Evolutionary conservation across 139 green algal genomes (phyloP).

Genomic region (Zygnema cylindricum): DNA sequence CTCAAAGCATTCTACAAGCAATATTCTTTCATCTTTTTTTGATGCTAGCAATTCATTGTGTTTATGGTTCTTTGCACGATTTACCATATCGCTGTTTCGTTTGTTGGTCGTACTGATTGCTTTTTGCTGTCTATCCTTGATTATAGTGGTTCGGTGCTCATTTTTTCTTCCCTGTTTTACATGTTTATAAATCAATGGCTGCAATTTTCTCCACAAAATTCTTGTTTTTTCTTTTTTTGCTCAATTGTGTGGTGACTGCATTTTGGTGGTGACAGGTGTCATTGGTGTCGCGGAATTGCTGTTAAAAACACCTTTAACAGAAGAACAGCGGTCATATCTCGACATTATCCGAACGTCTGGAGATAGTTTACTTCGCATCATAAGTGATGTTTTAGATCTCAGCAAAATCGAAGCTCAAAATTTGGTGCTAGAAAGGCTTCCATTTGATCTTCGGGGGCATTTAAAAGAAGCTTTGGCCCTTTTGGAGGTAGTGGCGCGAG

Average conservation of each 20-base stretch:
- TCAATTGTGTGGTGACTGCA: background rate
- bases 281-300: slow-evolving; percentile 72
- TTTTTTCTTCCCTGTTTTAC: too few relatives aligned
- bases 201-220: background rate
- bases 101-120: too few relatives aligned
- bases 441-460: slow-evolving; percentile 18
- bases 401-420: slow-evolving; percentile 50
- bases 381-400: slow-evolving; percentile 44
- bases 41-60: too few relatives aligned
- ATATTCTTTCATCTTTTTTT: too few relatives aligned
- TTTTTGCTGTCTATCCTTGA: too few relatives aligned
- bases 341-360: slow-evolving; percentile 56
- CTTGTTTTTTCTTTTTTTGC: background rate
- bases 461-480: slow-evolving; percentile 39
- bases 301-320: slow-evolving; percentile 64
- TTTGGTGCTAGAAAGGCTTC: slow-evolving; percentile 31
- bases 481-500: slow-evolving; percentile 38
- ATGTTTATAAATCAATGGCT: too few relatives aligned
- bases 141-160: too few relatives aligned
- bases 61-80: too few relatives aligned
- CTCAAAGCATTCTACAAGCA: too few relatives aligned
- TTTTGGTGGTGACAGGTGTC: slow-evolving; percentile 58
- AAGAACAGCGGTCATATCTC: slow-evolving; percentile 67
- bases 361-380: slow-evolving; percentile 48
- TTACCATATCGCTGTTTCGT: too few relatives aligned